Evolutionary conservation across 805 yeast genomes (phyloP).

Genomic region (Suhomyces kilbournensis): DNA sequence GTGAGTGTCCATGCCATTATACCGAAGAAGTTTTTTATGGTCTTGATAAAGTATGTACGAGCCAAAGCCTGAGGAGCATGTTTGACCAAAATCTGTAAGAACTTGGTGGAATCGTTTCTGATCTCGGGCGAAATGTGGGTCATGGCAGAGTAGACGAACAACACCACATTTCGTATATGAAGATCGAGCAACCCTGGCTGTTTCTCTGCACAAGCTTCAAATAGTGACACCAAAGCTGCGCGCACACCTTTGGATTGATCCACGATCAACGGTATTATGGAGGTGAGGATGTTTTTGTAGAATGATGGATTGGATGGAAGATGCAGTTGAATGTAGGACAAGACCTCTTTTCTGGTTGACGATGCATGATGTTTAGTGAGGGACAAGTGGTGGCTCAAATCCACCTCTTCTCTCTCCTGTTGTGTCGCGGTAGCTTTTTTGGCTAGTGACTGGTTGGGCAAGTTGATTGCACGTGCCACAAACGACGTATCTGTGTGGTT

Average conservation of each 20-base stretch:
- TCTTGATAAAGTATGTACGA: constrained; percentile 63
- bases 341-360: constrained; percentile 68
- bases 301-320: constrained; percentile 52
- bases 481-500: constrained; percentile 87
- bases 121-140: constrained; percentile 81
- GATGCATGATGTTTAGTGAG: constrained; percentile 72
- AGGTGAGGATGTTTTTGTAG: constrained; percentile 54
- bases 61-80: constrained; percentile 54
- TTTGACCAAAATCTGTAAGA: constrained; percentile 57
- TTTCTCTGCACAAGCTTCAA: constrained; percentile 45
- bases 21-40: constrained; percentile 64
- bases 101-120: constrained; percentile 70
- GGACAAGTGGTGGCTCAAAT: constrained; percentile 59
- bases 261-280: constrained; percentile 59
- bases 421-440: constrained; percentile 12
- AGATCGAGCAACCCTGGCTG: constrained; percentile 57
- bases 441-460: constrained; percentile 43
- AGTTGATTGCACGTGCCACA: constrained; percentile 57
- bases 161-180: constrained; percentile 57
- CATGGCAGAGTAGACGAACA: constrained; percentile 88
- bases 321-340: constrained; percentile 49
- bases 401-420: constrained; percentile 34
- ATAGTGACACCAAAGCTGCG: constrained; percentile 46
- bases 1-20: constrained; percentile 70
- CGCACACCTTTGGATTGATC: constrained; percentile 72